phyloP scores from a whole-genome alignment of 805 yeast species.

The Lachancea lanzarotensis region DNA sequence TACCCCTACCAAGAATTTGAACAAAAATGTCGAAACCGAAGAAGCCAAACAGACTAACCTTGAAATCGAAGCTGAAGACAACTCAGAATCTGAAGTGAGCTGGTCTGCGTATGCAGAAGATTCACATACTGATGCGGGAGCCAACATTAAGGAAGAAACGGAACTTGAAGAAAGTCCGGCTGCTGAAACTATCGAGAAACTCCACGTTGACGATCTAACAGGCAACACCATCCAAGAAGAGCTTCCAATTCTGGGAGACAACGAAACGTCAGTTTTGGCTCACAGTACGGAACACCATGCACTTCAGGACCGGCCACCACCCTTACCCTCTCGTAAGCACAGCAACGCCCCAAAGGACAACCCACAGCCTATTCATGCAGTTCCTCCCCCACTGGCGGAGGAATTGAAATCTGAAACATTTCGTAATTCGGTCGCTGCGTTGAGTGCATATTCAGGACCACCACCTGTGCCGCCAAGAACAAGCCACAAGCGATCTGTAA shows the following conservation, averaged over 20 bases:
- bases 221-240: background rate
- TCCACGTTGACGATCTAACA: background rate
- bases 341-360: background rate
- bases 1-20: no score
- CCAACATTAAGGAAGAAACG: background rate
- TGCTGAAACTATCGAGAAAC: no score
- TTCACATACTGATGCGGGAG: background rate
- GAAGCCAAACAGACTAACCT: background rate
- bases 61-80: background rate
- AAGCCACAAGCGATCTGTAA: conserved; percentile 17
- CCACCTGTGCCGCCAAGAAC: conserved; percentile 14
- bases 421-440: conserved; percentile 19
- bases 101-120: background rate
- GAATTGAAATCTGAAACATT: conserved; percentile 27
- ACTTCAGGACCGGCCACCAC: background rate
- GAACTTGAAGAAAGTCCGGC: background rate
- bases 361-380: conserved; percentile 12
- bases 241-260: background rate
- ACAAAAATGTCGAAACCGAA: no score
- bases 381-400: conserved; percentile 29
- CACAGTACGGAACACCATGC: background rate
- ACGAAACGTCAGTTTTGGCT: background rate
- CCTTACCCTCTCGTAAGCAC: background rate
- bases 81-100: background rate
- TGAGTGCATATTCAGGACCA: conserved; percentile 15